Conservation (phyloP, 2,329 filamentous ascomycete species). For the Epichloe amarillans region DNA sequence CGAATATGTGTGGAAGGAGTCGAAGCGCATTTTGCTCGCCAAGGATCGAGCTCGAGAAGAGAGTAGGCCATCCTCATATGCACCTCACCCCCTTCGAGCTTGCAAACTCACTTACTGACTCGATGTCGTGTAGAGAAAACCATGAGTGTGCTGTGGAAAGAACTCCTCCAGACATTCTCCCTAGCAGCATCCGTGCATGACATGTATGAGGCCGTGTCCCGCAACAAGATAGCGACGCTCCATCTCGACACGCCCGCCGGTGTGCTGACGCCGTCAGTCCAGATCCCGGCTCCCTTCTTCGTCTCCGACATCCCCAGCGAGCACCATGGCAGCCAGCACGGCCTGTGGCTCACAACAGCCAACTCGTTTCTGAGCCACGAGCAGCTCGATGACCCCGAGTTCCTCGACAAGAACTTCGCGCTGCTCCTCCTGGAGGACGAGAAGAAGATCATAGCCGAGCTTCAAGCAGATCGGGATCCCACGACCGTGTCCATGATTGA, state of each 20-base stretch:
- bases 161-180: slow-evolving; percentile 59
- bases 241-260: slow-evolving; percentile 54
- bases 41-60: slow-evolving; percentile 73
- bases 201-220: slow-evolving; percentile 67
- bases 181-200: slow-evolving; percentile 73
- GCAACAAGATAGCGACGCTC: slow-evolving; percentile 74
- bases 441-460: slow-evolving; percentile 55
- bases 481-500: slow-evolving; percentile 67
- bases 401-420: slow-evolving; percentile 75
- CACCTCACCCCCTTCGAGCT: no score
- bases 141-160: slow-evolving; percentile 54
- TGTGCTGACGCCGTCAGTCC: slow-evolving; percentile 46
- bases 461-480: slow-evolving; percentile 65
- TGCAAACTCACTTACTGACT: not conserved
- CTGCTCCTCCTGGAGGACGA: slow-evolving; percentile 76
- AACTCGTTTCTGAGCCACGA: slow-evolving; percentile 62
- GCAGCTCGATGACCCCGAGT: slow-evolving; percentile 48
- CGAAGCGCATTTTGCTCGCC: slow-evolving; percentile 64
- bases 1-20: slow-evolving; percentile 86
- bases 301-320: slow-evolving; percentile 59
- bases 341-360: slow-evolving; percentile 78
- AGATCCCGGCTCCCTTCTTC: slow-evolving; percentile 54
- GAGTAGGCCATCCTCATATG: slow-evolving; percentile 23
- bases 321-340: slow-evolving; percentile 55
- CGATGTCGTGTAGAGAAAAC: slow-evolving; percentile 30